Conservation (phyloP, 2,329 filamentous ascomycete genomes). For the Alternaria gaisen region DNA sequence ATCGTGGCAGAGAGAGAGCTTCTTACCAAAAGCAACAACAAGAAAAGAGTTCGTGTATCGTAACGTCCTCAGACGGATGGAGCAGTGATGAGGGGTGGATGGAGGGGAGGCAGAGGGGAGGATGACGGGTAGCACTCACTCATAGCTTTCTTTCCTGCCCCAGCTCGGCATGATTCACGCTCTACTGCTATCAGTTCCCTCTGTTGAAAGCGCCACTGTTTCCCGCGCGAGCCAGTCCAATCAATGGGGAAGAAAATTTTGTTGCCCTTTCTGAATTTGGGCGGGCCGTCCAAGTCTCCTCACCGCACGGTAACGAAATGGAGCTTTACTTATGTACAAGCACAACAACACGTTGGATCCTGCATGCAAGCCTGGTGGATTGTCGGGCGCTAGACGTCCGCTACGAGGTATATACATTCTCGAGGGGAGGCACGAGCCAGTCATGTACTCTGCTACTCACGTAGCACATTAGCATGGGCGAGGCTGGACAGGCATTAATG, state of each 20-base stretch:
- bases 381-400: conserved; percentile 17
- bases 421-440: conserved; percentile 15
- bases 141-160: conserved; percentile 52
- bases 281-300: conserved; percentile 20
- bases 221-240: conserved; percentile 15
- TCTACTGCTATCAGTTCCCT: conserved; percentile 29
- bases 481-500: conserved; percentile 16
- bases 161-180: conserved; percentile 50
- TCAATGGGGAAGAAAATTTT: conserved; percentile 18
- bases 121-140: conserved; percentile 43
- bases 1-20: conserved; percentile 3
- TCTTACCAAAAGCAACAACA: conserved; percentile 22
- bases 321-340: conserved; percentile 25
- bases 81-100: conserved; percentile 17
- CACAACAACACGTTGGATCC: conserved; percentile 18
- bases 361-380: conserved; percentile 20
- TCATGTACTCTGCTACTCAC: conserved; percentile 14
- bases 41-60: conserved; percentile 1
- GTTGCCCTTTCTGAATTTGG: conserved; percentile 23
- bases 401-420: conserved; percentile 14
- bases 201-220: conserved; percentile 17
- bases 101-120: conserved; percentile 15
- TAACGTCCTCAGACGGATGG: conserved; percentile 1
- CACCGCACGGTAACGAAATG: conserved; percentile 22
- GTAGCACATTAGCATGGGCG: conserved; percentile 13